These are phyloP conservation scores for Pyrenophora graminea DNA, from an alignment of 2,329 filamentous ascomycete species.

Conservation along the genomic window DNA sequence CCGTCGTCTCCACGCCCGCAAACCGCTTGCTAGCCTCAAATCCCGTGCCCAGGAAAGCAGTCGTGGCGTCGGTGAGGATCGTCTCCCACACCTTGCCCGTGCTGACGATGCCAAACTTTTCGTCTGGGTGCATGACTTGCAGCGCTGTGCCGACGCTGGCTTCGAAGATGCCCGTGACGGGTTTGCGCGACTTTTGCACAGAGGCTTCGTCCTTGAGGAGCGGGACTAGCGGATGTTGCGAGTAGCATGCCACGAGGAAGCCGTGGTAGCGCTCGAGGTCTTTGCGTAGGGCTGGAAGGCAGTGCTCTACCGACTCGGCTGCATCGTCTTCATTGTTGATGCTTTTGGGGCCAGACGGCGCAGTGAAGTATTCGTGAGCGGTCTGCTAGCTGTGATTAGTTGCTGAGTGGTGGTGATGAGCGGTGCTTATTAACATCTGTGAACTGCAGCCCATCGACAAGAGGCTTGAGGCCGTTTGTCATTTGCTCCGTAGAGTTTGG, in stretches of 20 bases:
- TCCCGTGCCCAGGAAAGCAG: constrained; percentile 62
- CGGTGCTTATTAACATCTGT: constrained; percentile 47
- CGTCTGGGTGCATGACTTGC: constrained; percentile 54
- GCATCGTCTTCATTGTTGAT: constrained; percentile 80
- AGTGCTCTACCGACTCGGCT: constrained; percentile 63
- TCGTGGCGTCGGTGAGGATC: constrained; percentile 69
- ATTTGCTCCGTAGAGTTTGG: constrained; percentile 76
- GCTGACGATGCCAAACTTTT: constrained; percentile 82
- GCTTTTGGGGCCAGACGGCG: constrained; percentile 68
- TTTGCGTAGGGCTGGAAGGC: constrained; percentile 60
- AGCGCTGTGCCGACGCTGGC: constrained; percentile 71
- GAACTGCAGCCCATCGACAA: constrained; percentile 52
- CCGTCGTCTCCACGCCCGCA: constrained; percentile 80
- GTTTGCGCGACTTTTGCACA: constrained; percentile 48
- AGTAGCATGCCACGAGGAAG: constrained; percentile 89
- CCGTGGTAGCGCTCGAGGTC: constrained; percentile 63
- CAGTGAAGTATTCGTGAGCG: constrained; percentile 67
- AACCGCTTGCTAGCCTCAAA: constrained; percentile 58
- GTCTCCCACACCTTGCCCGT: constrained; percentile 84
- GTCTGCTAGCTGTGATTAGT: constrained; percentile 51
- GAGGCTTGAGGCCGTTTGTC: constrained; percentile 67
- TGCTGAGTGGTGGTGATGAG: constrained; percentile 39
- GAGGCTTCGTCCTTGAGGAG: constrained; percentile 57
- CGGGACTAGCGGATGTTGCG: constrained; percentile 75
- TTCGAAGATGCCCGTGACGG: constrained; percentile 85